A percentile compares a stretch with the other conserved stretches of the same genome.
These are phyloP conservation scores for Mariannaea elegans DNA, from an alignment of 2,329 filamentous ascomycete genomes.

Conservation along the genomic window DNA sequence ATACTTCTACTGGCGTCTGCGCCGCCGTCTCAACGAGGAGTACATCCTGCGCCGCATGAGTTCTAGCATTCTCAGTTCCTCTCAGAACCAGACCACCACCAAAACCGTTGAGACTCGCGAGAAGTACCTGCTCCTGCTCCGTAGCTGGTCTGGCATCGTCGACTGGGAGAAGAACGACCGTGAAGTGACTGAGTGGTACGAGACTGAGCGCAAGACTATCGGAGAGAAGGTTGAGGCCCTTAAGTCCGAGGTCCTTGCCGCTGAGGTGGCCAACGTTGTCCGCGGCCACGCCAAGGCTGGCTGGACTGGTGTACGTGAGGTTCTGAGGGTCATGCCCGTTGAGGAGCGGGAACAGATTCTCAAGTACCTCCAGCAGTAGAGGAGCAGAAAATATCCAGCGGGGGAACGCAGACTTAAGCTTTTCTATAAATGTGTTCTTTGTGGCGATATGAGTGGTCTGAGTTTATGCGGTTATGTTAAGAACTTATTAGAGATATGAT, in stretches of 20 bases:
- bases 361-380: conserved; percentile 60
- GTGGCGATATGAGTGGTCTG: conserved; percentile 27
- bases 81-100: conserved; percentile 44
- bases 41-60: conserved; percentile 93
- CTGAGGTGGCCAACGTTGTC: conserved; percentile 56
- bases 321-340: conserved; percentile 86
- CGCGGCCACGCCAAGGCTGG: conserved; percentile 68
- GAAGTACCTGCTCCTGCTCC: conserved; percentile 76
- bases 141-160: conserved; percentile 82
- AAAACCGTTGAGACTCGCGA: conserved; percentile 65
- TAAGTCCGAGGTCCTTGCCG: conserved; percentile 73
- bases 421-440: conserved; percentile 26
- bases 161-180: conserved; percentile 83
- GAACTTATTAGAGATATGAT: conserved; percentile 32
- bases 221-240: conserved; percentile 85
- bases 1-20: conserved; percentile 99
- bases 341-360: conserved; percentile 88
- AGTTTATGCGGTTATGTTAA: conserved; percentile 30
- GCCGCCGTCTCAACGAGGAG: conserved; percentile 96
- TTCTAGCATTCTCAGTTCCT: conserved; percentile 47
- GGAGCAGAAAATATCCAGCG: background rate
- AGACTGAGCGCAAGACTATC: conserved; percentile 88
- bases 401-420: conserved; percentile 14
- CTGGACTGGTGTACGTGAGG: conserved; percentile 86
- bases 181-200: conserved; percentile 92